Conservation (phyloP, 202 grass and related monocot species). For the Dendrocalamus latiflorus region DNA sequence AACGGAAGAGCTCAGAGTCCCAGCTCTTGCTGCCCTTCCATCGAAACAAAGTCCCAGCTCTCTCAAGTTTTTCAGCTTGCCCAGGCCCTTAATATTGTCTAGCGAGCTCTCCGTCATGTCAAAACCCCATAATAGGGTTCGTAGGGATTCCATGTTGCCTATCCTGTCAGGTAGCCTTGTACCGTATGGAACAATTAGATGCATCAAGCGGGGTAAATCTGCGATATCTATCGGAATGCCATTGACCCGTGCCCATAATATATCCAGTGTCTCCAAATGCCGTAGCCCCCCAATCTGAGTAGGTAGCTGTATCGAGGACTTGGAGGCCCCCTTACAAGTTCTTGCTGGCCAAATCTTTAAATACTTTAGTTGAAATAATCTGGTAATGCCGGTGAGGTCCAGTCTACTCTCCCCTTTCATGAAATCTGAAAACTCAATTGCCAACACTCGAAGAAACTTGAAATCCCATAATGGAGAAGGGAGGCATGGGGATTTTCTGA, state of each 20-base stretch:
- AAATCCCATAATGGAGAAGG: neutral
- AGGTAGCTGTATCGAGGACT: neutral
- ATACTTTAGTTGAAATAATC: slow-evolving; percentile 26
- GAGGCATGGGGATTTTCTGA: neutral
- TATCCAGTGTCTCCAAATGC: slow-evolving; percentile 1
- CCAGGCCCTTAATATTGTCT: no score
- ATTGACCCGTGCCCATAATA: rapidly evolving
- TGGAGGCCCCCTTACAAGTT: no score
- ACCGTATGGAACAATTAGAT: neutral
- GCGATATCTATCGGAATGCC: neutral
- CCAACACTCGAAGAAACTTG: slow-evolving; percentile 12
- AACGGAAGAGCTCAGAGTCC: no score
- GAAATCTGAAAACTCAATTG: neutral
- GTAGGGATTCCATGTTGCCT: no score
- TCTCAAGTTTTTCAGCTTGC: no score
- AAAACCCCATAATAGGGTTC: no score
- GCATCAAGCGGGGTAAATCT: neutral
- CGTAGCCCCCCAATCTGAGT: neutral
- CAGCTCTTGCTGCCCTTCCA: no score
- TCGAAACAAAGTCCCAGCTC: no score
- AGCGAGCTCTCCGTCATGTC: no score
- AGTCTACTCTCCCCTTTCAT: neutral
- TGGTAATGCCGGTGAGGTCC: neutral
- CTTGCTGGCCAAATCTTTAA: neutral
- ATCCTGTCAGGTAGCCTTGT: no score